Conservation (phyloP, 2,329 filamentous ascomycete genomes). For the Talaromyces sp. region DNA sequence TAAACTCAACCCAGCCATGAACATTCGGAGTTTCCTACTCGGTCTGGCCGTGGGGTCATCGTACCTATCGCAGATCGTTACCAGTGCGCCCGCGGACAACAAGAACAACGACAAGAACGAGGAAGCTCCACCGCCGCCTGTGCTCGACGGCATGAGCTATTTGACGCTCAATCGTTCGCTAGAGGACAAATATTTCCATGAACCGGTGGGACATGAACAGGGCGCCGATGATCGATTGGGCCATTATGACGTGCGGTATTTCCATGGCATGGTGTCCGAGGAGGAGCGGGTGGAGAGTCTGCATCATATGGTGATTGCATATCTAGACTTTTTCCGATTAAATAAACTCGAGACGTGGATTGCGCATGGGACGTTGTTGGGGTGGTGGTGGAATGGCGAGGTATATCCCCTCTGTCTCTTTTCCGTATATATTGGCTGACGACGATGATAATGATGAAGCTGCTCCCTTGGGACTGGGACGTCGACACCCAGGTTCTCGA, state of each 20-base stretch:
- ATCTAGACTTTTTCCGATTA: conserved; percentile 65
- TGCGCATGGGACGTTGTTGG: conserved; percentile 77
- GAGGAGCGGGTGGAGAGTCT: conserved; percentile 65
- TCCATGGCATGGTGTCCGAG: conserved; percentile 62
- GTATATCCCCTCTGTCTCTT: conserved; percentile 31
- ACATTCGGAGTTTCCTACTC: conserved; percentile 2
- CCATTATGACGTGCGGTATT: conserved; percentile 75
- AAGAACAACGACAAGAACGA: neutral
- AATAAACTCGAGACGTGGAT: conserved; percentile 78
- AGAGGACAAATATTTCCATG: conserved; percentile 63
- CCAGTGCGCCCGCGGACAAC: neutral
- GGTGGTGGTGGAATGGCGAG: conserved; percentile 83
- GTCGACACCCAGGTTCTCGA: conserved; percentile 76
- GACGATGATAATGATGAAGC: conserved; percentile 40
- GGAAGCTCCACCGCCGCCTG: conserved; percentile 8
- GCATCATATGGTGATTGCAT: conserved; percentile 69
- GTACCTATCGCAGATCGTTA: conserved; percentile 13
- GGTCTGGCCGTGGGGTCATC: conserved; percentile 1
- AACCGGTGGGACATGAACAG: conserved; percentile 44
- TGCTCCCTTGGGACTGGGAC: conserved; percentile 83
- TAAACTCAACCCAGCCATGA: conserved; percentile 4
- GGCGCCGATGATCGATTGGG: conserved; percentile 60
- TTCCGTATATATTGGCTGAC: neutral
- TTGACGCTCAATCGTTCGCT: conserved; percentile 13
- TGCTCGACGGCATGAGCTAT: conserved; percentile 15